These are phyloP conservation scores for Stephania japonica DNA, from an alignment of 164 flowering plant genomes.

Conservation along the genomic window DNA sequence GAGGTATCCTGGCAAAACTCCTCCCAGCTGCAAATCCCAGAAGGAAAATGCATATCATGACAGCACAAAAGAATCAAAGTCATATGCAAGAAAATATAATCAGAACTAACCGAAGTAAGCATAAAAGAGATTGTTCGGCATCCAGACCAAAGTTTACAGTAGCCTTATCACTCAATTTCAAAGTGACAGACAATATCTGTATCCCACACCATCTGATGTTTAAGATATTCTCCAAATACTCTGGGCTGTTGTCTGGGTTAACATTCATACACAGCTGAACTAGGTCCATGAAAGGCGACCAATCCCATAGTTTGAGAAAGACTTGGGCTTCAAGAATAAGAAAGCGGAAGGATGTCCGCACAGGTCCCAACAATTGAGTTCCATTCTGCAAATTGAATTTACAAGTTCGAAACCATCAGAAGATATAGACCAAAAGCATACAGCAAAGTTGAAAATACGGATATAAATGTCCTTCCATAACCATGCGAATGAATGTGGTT, in stretches of 20 bases:
- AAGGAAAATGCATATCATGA: not conserved
- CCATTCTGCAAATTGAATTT: conserved; percentile 27
- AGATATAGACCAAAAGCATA: not conserved
- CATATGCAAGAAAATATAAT: not conserved
- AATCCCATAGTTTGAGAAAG: conserved; percentile 68
- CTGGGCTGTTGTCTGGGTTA: conserved; percentile 8
- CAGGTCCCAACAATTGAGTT: conserved; percentile 27
- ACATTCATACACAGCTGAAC: conserved; percentile 26
- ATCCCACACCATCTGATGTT: conserved; percentile 75
- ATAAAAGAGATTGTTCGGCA: conserved; percentile 37
- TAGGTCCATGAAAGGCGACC: conserved; percentile 77
- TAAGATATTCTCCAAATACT: conserved; percentile 14
- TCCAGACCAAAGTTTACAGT: conserved; percentile 28
- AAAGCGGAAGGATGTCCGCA: conserved; percentile 58
- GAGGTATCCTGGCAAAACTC: conserved; percentile 73
- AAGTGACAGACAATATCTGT: conserved; percentile 47
- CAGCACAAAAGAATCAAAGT: not conserved
- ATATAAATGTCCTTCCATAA: not conserved
- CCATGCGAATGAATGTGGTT: no score
- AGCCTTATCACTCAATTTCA: conserved; percentile 43
- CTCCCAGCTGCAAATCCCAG: conserved; percentile 61
- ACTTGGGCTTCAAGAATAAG: conserved; percentile 48
- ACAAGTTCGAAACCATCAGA: not conserved
- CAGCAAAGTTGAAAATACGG: not conserved
- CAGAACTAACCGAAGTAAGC: conserved; percentile 62